Conservation (phyloP, 1,284 basidiomycete species). For the Wolfiporia cocos region DNA sequence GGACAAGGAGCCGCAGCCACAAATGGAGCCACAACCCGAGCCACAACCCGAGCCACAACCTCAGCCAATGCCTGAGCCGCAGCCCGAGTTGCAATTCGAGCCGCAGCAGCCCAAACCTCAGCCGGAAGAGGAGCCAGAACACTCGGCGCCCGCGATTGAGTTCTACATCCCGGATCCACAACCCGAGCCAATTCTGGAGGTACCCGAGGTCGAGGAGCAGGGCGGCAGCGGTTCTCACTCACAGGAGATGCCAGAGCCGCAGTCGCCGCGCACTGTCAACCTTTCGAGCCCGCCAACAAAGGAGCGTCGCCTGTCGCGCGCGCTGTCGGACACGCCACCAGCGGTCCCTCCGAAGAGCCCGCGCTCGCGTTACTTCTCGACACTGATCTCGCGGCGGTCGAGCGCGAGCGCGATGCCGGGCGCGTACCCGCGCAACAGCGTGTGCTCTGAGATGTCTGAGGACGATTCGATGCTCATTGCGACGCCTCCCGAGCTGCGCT, state of each 20-base stretch:
- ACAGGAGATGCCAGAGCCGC: constrained; percentile 8
- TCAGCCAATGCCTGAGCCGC: constrained; percentile 2
- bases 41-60: constrained; percentile 1
- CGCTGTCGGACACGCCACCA: constrained; percentile 14
- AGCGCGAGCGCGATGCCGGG: constrained; percentile 19
- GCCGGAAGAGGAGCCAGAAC: too few relatives aligned
- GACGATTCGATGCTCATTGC: constrained; percentile 27
- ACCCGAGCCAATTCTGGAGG: constrained; percentile 10
- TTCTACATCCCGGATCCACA: not conserved
- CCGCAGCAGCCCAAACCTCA: too few relatives aligned
- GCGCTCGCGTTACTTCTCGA: constrained; percentile 22
- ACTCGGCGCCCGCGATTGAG: not conserved
- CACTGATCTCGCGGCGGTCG: constrained; percentile 22
- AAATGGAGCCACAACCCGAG: too few relatives aligned
- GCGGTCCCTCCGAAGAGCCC: constrained; percentile 20
- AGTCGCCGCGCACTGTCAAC: not conserved
- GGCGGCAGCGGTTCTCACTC: constrained; percentile 2
- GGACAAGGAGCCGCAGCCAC: not conserved
- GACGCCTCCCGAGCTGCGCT: constrained; percentile 26
- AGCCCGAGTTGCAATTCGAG: not conserved
- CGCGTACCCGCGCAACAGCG: constrained; percentile 23
- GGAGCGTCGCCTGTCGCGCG: not conserved
- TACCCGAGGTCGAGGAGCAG: constrained; percentile 15
- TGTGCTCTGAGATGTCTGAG: constrained; percentile 27
- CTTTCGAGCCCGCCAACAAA: not conserved